Conservation (phyloP, 306 rosid genomes). For the Sechiopsis laciniata region DNA sequence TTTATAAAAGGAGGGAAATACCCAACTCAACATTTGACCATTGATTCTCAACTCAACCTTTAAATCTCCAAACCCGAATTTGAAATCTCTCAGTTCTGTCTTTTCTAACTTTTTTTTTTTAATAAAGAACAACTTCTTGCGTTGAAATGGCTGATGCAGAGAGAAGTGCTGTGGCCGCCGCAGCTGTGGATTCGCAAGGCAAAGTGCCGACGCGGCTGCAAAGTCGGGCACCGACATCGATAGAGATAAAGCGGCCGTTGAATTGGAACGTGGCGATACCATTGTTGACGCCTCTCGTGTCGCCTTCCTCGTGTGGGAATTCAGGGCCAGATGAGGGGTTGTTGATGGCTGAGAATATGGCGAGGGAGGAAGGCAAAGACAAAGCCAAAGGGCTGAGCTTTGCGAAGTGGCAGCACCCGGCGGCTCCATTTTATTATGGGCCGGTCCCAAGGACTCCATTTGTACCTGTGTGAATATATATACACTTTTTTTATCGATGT, state of each 20-base stretch:
- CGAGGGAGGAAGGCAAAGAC: slow-evolving; percentile 25
- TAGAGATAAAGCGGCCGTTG: slow-evolving; percentile 47
- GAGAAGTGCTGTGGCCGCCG: slow-evolving; percentile 16
- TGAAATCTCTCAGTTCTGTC: not conserved
- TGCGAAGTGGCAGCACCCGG: slow-evolving; percentile 94
- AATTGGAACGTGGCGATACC: slow-evolving; percentile 94
- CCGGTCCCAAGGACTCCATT: slow-evolving; percentile 46
- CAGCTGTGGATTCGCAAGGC: not conserved
- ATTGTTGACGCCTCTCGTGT: slow-evolving; percentile 63
- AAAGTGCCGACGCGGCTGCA: slow-evolving; percentile 60
- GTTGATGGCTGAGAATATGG: slow-evolving; percentile 22
- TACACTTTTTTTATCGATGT: not conserved
- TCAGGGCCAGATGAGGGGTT: slow-evolving; percentile 20
- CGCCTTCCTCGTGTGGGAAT: slow-evolving; percentile 38
- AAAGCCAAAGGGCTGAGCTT: slow-evolving; percentile 32
- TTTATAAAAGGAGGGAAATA: not conserved
- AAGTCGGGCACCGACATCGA: slow-evolving; percentile 70
- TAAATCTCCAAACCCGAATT: not conserved
- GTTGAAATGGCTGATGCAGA: slow-evolving; percentile 48
- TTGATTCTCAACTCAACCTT: not conserved
- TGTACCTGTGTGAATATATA: slow-evolving; percentile 23
- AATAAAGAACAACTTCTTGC: not conserved
- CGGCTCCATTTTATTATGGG: slow-evolving; percentile 79
- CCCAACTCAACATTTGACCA: slow-evolving; percentile 17
- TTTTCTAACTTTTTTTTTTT: not conserved